Conservation (phyloP, 768 basidiomycete species). For the Cystobasidium tubakii region DNA sequence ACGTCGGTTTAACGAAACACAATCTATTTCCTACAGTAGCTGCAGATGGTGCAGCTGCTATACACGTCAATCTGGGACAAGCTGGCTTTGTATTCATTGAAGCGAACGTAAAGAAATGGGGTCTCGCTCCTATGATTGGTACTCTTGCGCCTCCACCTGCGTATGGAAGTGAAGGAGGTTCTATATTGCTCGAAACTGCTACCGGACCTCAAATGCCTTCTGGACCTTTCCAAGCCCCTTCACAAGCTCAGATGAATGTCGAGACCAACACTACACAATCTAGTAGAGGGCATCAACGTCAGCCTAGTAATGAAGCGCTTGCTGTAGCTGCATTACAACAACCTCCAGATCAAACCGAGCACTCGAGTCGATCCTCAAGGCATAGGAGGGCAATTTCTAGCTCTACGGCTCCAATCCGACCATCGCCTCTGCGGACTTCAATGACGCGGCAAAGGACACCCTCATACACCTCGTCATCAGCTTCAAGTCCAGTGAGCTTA, state of each 20-base stretch:
- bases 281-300: slow-evolving; percentile 15
- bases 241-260: background rate
- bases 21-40: slow-evolving; percentile 97
- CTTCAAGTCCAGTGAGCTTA: slow-evolving; percentile 51
- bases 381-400: slow-evolving; percentile 7
- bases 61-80: slow-evolving; percentile 96
- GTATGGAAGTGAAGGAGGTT: slow-evolving; percentile 93
- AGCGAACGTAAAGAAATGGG: slow-evolving; percentile 99
- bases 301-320: slow-evolving; percentile 26
- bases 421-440: slow-evolving; percentile 60
- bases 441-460: slow-evolving; percentile 52
- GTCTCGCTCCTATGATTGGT: slow-evolving; percentile 90
- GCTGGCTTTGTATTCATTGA: slow-evolving; percentile 98
- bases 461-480: slow-evolving; percentile 51
- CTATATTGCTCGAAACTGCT: slow-evolving; percentile 87
- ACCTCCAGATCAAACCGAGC: slow-evolving; percentile 15
- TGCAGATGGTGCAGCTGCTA: slow-evolving; percentile 88
- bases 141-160: slow-evolving; percentile 96
- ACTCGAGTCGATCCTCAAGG: background rate
- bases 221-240: slow-evolving; percentile 39
- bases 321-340: slow-evolving; percentile 26
- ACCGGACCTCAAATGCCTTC: slow-evolving; percentile 51
- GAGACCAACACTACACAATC: slow-evolving; percentile 1
- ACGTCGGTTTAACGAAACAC: slow-evolving; percentile 76
- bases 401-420: slow-evolving; percentile 52